Evolutionary conservation across 345 rosid genomes (phyloP), one percentile per base, ranked within the genome.

Genomic region (Corchorus olitorius): DNA sequence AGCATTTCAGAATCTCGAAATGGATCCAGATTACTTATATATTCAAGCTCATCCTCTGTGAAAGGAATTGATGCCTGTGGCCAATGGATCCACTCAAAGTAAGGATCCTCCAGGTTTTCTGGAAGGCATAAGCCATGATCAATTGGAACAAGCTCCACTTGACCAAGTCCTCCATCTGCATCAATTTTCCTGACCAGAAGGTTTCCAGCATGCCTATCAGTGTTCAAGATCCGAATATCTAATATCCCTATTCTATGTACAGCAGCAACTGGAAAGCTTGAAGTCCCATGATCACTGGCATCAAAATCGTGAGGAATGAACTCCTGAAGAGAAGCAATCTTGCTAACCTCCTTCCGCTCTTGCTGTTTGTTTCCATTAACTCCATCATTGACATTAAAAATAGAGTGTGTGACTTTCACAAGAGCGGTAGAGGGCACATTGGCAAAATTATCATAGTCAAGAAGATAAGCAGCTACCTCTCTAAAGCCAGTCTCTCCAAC

Each of bases 41-140:
- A 91, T 71, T 88, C 85, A 58, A 95, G 91, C 79, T 95, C 99
- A 46, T 89, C 98, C 34, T 91, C 97, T 8, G 98, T 88, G 78
- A 95, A 93, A 17, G 99, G 99, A 70, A 95, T 90, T 6, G 99
- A 95, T 20, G 98, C 97, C 70, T 95, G 99, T 6, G 99, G 98
- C 99, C 99, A 95, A 79, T 95, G 98, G 81, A 95, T 92, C 99
- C 99, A 93, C 88, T 95, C 99, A 4, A 95, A 92, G 84, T 95
- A 95, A 16, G 99, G 99, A 62, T 95, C 99, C 81, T 95, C 99
- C 73, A 95, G 80, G 48, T 93, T 87, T 84, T 95, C 99, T 0
- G 99, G 99, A 74, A 95, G 84, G 88, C 97, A 88, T 72, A 95
- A 91, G 41, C 98, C 99, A 58, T 95, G 99, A 81, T 95, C 99